These are phyloP conservation scores for Osmozyma mogii DNA, from an alignment of 805 yeast species.

Conservation along the genomic window DNA sequence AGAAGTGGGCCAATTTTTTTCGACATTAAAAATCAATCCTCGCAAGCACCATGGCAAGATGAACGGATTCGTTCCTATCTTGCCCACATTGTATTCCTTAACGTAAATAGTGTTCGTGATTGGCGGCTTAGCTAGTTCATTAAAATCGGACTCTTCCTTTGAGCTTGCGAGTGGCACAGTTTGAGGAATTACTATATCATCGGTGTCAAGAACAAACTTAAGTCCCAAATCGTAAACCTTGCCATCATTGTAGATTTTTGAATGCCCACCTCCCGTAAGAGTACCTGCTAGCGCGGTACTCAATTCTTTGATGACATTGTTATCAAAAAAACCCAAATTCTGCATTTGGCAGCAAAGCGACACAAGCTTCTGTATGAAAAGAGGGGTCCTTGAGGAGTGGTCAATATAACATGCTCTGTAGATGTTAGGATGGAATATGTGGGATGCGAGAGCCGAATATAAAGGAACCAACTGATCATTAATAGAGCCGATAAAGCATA, in stretches of 20 bases:
- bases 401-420: conserved; percentile 87
- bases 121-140: no score
- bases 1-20: conserved; percentile 40
- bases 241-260: conserved; percentile 77
- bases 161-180: conserved; percentile 1
- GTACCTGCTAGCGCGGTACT: conserved; percentile 82
- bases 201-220: conserved; percentile 67
- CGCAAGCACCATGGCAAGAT: conserved; percentile 90
- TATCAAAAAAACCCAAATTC: conserved; percentile 75
- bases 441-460: conserved; percentile 78
- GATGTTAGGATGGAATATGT: conserved; percentile 81
- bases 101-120: conserved; percentile 28
- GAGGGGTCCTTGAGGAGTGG: conserved; percentile 69
- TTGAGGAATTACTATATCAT: conserved; percentile 42
- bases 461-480: conserved; percentile 93
- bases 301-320: conserved; percentile 77
- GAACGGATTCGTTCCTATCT: conserved; percentile 60
- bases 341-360: conserved; percentile 65
- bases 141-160: conserved; percentile 9
- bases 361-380: conserved; percentile 67
- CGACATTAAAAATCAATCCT: conserved; percentile 52
- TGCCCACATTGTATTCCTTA: conserved; percentile 51
- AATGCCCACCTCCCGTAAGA: conserved; percentile 92
- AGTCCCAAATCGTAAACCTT: conserved; percentile 79
- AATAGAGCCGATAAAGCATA: conserved; percentile 79